Evolutionary conservation across 139 green algal species (phyloP).

Genomic region (Chlamydomonas eustigma): DNA sequence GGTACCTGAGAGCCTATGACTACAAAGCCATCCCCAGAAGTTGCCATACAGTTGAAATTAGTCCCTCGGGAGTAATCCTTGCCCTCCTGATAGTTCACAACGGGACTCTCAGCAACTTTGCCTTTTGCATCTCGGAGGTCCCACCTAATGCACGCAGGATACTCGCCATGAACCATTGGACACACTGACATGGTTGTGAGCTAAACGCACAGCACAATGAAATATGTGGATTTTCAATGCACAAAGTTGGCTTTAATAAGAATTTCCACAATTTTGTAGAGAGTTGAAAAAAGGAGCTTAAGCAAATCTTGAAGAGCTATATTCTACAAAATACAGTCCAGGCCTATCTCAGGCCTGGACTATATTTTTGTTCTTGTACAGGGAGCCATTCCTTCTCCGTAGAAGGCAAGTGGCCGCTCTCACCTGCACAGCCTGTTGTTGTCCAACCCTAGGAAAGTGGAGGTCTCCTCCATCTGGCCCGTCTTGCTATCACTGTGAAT

Average conservation of each 20-base stretch:
- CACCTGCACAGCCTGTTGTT: slow-evolving; percentile 68
- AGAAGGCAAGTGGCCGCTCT: slow-evolving; percentile 1
- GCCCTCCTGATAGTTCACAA: slow-evolving; percentile 60
- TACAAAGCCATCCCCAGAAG: slow-evolving; percentile 77
- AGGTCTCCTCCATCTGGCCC: slow-evolving; percentile 64
- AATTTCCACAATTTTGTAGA: no score
- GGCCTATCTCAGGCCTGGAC: no score
- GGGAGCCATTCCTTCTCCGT: no score
- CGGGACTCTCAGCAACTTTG: slow-evolving; percentile 56
- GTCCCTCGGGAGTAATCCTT: slow-evolving; percentile 85
- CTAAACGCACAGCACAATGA: no score
- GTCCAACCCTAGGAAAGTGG: slow-evolving; percentile 85
- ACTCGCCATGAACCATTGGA: neutral
- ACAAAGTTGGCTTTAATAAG: no score
- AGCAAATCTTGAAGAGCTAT: no score
- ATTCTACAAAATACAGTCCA: no score
- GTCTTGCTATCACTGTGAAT: slow-evolving; percentile 73
- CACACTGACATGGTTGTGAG: no score
- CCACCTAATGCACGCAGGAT: slow-evolving; percentile 51
- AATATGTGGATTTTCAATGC: no score
- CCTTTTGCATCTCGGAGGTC: slow-evolving; percentile 64
- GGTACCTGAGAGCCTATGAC: slow-evolving; percentile 72
- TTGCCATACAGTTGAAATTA: slow-evolving; percentile 83
- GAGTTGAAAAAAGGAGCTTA: no score
- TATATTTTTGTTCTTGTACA: no score